Conservation (phyloP, 805 yeast genomes). For the Suhomyces prunicola region DNA sequence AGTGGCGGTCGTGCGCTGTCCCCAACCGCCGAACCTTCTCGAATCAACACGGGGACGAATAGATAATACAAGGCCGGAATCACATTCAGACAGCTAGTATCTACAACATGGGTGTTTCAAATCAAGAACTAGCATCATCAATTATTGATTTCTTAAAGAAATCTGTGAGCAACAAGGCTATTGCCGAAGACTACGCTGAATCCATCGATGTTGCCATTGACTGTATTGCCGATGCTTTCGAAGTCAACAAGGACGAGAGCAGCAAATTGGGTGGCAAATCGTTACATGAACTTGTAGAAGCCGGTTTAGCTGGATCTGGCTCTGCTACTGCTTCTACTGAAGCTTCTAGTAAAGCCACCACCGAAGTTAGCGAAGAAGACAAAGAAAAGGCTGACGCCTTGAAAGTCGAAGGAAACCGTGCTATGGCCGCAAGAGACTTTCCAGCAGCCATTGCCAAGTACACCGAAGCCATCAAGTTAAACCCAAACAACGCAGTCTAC, state of each 20-base stretch:
- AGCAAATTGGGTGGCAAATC: constrained; percentile 47
- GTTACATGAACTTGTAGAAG: constrained; percentile 44
- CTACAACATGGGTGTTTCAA: constrained; percentile 42
- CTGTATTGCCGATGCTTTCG: constrained; percentile 85
- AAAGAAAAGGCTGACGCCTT: constrained; percentile 76
- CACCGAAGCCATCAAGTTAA: constrained; percentile 70
- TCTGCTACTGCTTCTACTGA: constrained; percentile 14
- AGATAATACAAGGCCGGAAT: not conserved
- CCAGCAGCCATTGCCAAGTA: constrained; percentile 71
- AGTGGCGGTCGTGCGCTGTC: not conserved
- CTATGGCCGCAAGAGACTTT: constrained; percentile 76
- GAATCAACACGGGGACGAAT: constrained; percentile 2
- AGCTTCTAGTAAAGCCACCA: constrained; percentile 22
- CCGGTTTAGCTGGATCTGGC: constrained; percentile 7
- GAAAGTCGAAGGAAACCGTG: constrained; percentile 85
- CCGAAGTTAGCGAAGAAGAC: constrained; percentile 47
- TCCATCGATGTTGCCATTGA: constrained; percentile 92
- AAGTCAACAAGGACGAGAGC: constrained; percentile 52
- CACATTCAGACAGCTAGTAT: not conserved
- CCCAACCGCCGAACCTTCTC: constrained; percentile 2
- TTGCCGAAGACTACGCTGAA: constrained; percentile 77
- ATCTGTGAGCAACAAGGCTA: constrained; percentile 56
- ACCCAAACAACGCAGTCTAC: constrained; percentile 76
- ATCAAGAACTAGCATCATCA: constrained; percentile 66
- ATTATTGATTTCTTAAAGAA: constrained; percentile 68